Conservation (phyloP, 129 eudicot genomes). For the Saussurea involucrata region DNA sequence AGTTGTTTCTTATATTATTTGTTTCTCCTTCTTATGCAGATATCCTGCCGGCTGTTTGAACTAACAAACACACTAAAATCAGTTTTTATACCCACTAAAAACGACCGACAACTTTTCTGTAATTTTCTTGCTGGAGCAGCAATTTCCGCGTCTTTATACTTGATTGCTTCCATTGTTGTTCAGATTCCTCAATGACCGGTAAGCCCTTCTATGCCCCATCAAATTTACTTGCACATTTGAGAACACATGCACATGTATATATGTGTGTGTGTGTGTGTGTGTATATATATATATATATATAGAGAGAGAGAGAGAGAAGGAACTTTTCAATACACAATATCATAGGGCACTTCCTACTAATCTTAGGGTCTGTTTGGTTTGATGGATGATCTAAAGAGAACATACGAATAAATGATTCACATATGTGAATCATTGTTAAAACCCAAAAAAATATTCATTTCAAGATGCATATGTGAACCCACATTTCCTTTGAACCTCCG, state of each 20-base stretch:
- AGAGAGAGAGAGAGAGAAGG: too few relatives aligned
- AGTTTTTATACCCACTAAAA: conserved; percentile 81
- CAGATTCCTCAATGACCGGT: conserved; percentile 59
- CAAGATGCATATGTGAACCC: not conserved
- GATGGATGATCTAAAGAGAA: too few relatives aligned
- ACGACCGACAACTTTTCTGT: conserved; percentile 64
- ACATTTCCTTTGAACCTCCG: too few relatives aligned
- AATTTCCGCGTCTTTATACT: conserved; percentile 63
- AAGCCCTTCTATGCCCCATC: conserved; percentile 23
- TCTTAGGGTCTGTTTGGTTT: too few relatives aligned
- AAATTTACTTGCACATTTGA: not conserved
- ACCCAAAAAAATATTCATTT: not conserved
- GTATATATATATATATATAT: too few relatives aligned
- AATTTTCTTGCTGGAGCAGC: conserved; percentile 84
- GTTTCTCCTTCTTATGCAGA: conserved; percentile 42
- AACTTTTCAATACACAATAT: too few relatives aligned
- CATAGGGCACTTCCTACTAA: too few relatives aligned
- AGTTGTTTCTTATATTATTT: not conserved
- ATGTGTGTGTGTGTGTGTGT: too few relatives aligned
- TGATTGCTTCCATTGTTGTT: conserved; percentile 63
- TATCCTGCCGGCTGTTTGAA: conserved; percentile 78
- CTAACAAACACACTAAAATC: conserved; percentile 79
- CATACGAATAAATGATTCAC: too few relatives aligned
- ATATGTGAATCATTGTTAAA: not conserved
- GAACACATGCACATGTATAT: not conserved